phyloP scores from a whole-genome alignment of 140 eudicot genomes.

The Cichorium intybus region DNA sequence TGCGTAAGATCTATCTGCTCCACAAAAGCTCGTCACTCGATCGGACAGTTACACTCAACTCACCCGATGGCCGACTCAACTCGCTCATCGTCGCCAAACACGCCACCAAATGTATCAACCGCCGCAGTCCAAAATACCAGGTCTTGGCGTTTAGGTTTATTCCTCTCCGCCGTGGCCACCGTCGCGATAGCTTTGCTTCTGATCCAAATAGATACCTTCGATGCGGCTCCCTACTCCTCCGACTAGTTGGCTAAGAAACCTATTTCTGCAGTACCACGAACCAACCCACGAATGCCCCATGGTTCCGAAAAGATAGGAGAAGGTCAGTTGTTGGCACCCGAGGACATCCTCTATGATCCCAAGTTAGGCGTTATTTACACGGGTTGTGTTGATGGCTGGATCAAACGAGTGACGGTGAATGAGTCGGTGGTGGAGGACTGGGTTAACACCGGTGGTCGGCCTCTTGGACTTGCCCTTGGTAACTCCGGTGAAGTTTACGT shows the following conservation, averaged over 20 bases:
- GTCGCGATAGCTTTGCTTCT: slow-evolving; percentile 24
- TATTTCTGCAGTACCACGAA: slow-evolving; percentile 23
- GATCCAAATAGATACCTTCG: slow-evolving; percentile 63
- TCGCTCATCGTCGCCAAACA: slow-evolving; percentile 2
- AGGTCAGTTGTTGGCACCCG: slow-evolving; percentile 66
- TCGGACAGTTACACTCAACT: background rate
- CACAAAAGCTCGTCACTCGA: background rate
- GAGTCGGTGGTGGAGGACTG: slow-evolving; percentile 64
- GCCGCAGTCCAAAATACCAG: slow-evolving; percentile 8
- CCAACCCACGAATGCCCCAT: slow-evolving; percentile 41
- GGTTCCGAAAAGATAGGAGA: slow-evolving; percentile 61
- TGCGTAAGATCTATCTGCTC: background rate
- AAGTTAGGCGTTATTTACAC: slow-evolving; percentile 56
- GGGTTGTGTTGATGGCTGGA: slow-evolving; percentile 84
- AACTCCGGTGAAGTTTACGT: slow-evolving; percentile 55
- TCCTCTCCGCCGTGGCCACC: slow-evolving; percentile 19
- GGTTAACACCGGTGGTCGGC: slow-evolving; percentile 95
- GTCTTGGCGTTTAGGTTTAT: slow-evolving; percentile 18
- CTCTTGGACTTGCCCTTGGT: slow-evolving; percentile 76
- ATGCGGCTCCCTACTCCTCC: slow-evolving; percentile 54
- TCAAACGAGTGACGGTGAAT: slow-evolving; percentile 51
- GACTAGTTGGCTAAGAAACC: slow-evolving; percentile 41
- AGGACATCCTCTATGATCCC: slow-evolving; percentile 62
- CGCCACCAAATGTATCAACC: slow-evolving; percentile 7
- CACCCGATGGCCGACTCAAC: slow-evolving; percentile 25